Conservation (phyloP, 805 yeast species). For the Priceomyces medius region DNA sequence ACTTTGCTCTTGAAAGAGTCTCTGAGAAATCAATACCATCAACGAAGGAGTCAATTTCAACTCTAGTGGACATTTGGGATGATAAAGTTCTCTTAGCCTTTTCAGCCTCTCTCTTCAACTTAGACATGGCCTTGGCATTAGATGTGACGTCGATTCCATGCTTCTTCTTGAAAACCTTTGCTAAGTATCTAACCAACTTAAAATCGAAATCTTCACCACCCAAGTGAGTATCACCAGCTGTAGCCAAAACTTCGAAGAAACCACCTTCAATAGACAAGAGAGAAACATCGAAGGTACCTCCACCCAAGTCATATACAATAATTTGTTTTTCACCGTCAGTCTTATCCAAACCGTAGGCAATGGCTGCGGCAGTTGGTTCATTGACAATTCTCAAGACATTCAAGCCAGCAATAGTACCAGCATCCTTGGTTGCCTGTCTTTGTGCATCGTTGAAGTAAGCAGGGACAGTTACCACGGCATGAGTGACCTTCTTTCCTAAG, state of each 20-base stretch:
- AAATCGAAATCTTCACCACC: slow-evolving; percentile 52
- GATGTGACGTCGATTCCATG: slow-evolving; percentile 41
- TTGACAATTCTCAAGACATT: slow-evolving; percentile 87
- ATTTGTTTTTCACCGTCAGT: slow-evolving; percentile 55
- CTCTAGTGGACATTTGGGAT: slow-evolving; percentile 41
- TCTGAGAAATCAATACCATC: slow-evolving; percentile 50
- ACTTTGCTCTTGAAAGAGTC: slow-evolving; percentile 47
- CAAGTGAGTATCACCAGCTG: slow-evolving; percentile 52
- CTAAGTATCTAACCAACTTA: slow-evolving; percentile 43
- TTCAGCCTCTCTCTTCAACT: slow-evolving; percentile 50
- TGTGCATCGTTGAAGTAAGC: slow-evolving; percentile 97
- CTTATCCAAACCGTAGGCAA: slow-evolving; percentile 49
- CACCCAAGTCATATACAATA: slow-evolving; percentile 50
- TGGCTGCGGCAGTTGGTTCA: slow-evolving; percentile 82
- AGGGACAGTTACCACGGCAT: slow-evolving; percentile 91
- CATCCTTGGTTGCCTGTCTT: slow-evolving; percentile 97
- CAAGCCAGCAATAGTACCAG: slow-evolving; percentile 89
- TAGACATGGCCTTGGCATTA: slow-evolving; percentile 43
- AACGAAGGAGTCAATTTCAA: slow-evolving; percentile 48
- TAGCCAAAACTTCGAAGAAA: slow-evolving; percentile 48
- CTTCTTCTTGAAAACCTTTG: slow-evolving; percentile 46
- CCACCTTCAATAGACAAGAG: slow-evolving; percentile 55
- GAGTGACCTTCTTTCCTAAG: slow-evolving; percentile 45
- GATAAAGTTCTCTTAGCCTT: slow-evolving; percentile 50
- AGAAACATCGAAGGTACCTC: slow-evolving; percentile 76